Evolutionary conservation across 345 rosid species (phyloP).

Genomic region (Dovyalis caffra): DNA sequence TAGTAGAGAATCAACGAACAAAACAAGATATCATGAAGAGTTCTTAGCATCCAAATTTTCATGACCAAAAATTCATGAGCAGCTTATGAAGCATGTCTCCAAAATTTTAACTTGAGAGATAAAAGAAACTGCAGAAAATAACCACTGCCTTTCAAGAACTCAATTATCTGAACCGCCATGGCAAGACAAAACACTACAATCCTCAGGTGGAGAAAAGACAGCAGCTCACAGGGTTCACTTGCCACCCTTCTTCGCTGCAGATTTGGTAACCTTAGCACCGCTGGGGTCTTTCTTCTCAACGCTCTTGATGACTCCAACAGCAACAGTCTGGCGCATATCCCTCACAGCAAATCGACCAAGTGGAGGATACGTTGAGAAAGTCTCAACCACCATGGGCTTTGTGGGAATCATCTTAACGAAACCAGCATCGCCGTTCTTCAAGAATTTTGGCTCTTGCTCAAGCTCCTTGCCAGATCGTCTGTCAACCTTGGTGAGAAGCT

Average conservation of each 20-base stretch:
- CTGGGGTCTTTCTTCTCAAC: constrained; percentile 85
- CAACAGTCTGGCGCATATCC: constrained; percentile 93
- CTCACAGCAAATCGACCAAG: constrained; percentile 89
- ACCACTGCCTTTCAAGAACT: too few relatives aligned
- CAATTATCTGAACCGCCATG: too few relatives aligned
- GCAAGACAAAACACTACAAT: too few relatives aligned
- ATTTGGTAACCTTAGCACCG: constrained; percentile 83
- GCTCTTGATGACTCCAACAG: constrained; percentile 80
- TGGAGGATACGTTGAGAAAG: constrained; percentile 76
- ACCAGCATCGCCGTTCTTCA: constrained; percentile 88
- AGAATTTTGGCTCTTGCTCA: constrained; percentile 82
- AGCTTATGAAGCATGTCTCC: too few relatives aligned
- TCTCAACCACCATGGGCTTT: constrained; percentile 94
- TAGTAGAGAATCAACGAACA: too few relatives aligned
- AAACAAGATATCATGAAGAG: too few relatives aligned
- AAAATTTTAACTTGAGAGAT: too few relatives aligned
- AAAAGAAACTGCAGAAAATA: too few relatives aligned
- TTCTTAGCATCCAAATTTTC: too few relatives aligned
- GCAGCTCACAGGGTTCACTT: constrained; percentile 50
- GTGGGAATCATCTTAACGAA: constrained; percentile 79
- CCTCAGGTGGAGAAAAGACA: too few relatives aligned
- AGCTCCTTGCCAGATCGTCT: constrained; percentile 78
- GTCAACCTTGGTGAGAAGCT: constrained; percentile 68
- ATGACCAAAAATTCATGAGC: too few relatives aligned
- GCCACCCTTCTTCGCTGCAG: constrained; percentile 81